Percentiles rank a stretch among this genome's conserved stretches.
Conservation (phyloP, 208 protist species). For the Wallacemonas collosoma region DNA sequence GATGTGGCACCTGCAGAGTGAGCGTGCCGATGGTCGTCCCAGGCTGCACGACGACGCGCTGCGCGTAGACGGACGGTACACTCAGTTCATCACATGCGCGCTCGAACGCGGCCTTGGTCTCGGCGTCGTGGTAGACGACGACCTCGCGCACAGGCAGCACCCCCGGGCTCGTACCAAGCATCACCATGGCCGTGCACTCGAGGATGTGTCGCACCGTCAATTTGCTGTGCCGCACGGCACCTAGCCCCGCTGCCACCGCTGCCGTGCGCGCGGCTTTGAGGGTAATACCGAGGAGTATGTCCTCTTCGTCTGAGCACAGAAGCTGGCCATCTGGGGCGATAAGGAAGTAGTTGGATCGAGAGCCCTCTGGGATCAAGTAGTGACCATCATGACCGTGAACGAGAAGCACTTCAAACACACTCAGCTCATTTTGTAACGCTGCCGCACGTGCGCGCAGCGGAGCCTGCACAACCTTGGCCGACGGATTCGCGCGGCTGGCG, state of each 20-base stretch:
- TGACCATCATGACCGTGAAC: constrained; percentile 44
- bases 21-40: background rate
- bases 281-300: constrained; percentile 83
- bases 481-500: constrained; percentile 61
- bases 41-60: background rate
- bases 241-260: constrained; percentile 28
- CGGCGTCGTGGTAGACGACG: constrained; percentile 52
- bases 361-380: constrained; percentile 80
- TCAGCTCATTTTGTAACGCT: constrained; percentile 27
- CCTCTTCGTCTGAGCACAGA: constrained; percentile 60
- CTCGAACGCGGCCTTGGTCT: constrained; percentile 39
- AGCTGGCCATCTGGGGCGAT: constrained; percentile 39
- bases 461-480: constrained; percentile 70
- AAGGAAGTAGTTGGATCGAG: constrained; percentile 83
- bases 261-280: constrained; percentile 47
- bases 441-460: constrained; percentile 54
- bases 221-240: constrained; percentile 42
- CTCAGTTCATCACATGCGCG: constrained; percentile 21
- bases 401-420: constrained; percentile 69
- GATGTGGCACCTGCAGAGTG: constrained; percentile 4
- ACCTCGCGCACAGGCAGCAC: constrained; percentile 70
- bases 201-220: constrained; percentile 64
- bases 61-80: background rate
- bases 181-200: constrained; percentile 46
- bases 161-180: constrained; percentile 77